These are phyloP conservation scores for Morella rubra DNA, from an alignment of 306 rosid species.

Conservation along the genomic window DNA sequence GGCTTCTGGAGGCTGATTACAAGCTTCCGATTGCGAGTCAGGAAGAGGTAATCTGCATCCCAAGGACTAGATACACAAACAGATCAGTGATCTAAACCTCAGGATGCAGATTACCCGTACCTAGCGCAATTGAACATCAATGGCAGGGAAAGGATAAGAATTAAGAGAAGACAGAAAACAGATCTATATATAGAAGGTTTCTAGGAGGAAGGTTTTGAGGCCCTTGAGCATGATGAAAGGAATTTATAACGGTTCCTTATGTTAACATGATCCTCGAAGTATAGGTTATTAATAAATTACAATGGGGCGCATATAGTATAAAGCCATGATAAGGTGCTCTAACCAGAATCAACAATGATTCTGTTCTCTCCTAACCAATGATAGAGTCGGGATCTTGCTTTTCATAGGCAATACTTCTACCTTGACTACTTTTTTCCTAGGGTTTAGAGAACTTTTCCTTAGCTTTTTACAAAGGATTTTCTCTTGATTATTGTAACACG, in stretches of 20 bases:
- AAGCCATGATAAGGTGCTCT: constrained; percentile 36
- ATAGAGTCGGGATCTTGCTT: constrained; percentile 34
- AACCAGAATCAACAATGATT: constrained; percentile 28
- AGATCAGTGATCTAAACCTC: constrained; percentile 59
- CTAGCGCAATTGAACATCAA: constrained; percentile 30
- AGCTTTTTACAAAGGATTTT: constrained; percentile 14
- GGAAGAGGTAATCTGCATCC: constrained; percentile 55
- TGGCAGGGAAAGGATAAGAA: neutral
- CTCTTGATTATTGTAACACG: constrained; percentile 1
- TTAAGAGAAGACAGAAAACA: neutral
- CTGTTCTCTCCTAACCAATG: constrained; percentile 44
- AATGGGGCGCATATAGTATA: constrained; percentile 27
- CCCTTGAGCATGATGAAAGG: constrained; percentile 20
- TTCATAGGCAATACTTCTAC: constrained; percentile 24
- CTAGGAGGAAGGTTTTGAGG: constrained; percentile 13
- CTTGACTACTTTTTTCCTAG: constrained; percentile 45
- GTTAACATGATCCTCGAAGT: constrained; percentile 25
- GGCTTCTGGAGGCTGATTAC: neutral
- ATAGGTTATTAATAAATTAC: constrained; percentile 10
- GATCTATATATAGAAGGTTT: constrained; percentile 17
- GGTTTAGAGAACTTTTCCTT: constrained; percentile 21
- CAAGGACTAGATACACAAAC: constrained; percentile 44
- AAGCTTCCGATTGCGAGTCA: constrained; percentile 18
- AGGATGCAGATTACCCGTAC: constrained; percentile 66
- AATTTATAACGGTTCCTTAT: constrained; percentile 46